A percentile compares a stretch with the other conserved stretches of the same genome.
These are phyloP conservation scores for Claviceps sp. DNA, from an alignment of 2,329 filamentous ascomycete genomes.

Conservation along the genomic window DNA sequence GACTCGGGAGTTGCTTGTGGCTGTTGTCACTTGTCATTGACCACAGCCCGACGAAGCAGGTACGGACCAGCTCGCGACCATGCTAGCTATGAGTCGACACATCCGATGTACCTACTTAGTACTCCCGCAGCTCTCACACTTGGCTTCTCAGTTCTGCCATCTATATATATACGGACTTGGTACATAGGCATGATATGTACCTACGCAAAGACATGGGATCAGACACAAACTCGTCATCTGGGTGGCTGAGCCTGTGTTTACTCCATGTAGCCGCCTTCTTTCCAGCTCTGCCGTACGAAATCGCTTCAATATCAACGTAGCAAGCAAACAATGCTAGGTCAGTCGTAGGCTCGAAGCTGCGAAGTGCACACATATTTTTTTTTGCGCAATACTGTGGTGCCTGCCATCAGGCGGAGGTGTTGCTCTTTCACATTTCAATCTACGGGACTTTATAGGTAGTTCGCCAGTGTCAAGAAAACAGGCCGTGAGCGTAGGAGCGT, in stretches of 20 bases:
- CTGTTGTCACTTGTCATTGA: neutral
- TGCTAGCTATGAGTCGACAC: too few relatives aligned
- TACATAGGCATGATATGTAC: too few relatives aligned
- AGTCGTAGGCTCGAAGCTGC: neutral
- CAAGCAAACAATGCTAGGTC: slow-evolving; percentile 1
- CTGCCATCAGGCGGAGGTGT: neutral
- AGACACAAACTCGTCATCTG: neutral
- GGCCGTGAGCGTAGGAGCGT: neutral
- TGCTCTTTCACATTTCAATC: too few relatives aligned
- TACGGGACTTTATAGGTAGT: neutral
- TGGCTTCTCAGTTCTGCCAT: neutral
- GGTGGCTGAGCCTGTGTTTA: neutral
- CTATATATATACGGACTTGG: neutral
- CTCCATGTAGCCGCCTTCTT: neutral
- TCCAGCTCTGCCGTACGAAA: neutral
- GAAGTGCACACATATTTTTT: neutral
- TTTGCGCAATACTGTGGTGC: slow-evolving; percentile 1
- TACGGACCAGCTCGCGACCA: too few relatives aligned
- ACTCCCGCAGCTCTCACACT: too few relatives aligned
- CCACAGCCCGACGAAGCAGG: neutral
- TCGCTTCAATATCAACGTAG: neutral
- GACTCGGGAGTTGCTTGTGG: neutral
- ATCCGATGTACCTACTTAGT: too few relatives aligned
- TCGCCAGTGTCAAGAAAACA: neutral
- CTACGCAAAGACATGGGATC: neutral